phyloP scores from a whole-genome alignment of 768 basidiomycete genomes.

The Russula emetica region DNA sequence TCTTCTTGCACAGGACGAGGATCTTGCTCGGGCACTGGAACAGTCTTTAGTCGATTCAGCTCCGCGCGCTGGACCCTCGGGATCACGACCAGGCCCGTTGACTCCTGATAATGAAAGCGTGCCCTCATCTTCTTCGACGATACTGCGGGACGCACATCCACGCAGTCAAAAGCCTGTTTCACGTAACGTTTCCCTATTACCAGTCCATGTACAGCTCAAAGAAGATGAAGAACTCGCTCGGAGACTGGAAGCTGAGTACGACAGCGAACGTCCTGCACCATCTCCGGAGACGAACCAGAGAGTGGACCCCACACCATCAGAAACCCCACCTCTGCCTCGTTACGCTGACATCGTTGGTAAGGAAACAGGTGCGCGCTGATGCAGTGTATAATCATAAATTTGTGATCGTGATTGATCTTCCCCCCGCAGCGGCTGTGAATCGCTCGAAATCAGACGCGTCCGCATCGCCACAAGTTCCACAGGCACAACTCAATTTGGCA shows the following conservation, averaged over 20 bases:
- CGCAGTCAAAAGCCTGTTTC: neutral
- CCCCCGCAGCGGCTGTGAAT: neutral
- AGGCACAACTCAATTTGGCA: neutral
- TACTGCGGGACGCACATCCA: slow-evolving; percentile 1
- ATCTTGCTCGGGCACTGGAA: slow-evolving; percentile 20
- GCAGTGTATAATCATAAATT: neutral
- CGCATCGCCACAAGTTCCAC: neutral
- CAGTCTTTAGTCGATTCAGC: slow-evolving; percentile 10
- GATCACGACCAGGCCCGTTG: neutral
- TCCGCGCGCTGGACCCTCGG: neutral
- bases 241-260: slow-evolving; percentile 39
- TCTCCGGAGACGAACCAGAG: neutral
- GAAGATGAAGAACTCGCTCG: slow-evolving; percentile 47
- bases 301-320: neutral
- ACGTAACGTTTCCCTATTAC: neutral
- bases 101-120: neutral
- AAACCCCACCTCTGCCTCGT: neutral
- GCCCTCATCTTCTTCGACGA: neutral
- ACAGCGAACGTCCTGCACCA: slow-evolving; percentile 28
- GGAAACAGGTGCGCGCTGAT: slow-evolving; percentile 1
- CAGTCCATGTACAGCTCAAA: slow-evolving; percentile 21
- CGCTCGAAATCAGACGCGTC: neutral
- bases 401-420: neutral
- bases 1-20: slow-evolving; percentile 13
- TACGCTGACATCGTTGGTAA: slow-evolving; percentile 4